Evolutionary conservation across 2,329 filamentous ascomycete species (phyloP), one percentile per base, ranked within the genome.

Genomic region (Aspergillus sclerotialis): DNA sequence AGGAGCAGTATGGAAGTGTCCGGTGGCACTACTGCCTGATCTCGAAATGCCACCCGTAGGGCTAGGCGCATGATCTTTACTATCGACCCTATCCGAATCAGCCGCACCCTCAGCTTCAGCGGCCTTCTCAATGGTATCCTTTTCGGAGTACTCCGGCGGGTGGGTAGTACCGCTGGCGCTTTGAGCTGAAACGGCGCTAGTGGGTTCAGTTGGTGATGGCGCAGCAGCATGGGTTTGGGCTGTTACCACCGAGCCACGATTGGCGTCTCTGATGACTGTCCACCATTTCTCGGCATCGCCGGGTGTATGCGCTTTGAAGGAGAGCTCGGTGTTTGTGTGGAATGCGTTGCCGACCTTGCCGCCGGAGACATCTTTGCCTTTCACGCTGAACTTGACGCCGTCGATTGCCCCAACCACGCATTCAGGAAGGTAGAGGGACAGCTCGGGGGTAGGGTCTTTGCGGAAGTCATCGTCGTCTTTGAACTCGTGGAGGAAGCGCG

Each of bases 401-500:
- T 72, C 79, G 18, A 78, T 61, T 14, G 68, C 73, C 38, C 88
- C 86, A 37, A 96, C 76, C 29, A 81, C 64, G 49, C 90, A 93
- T 50, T 98, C 92, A 8, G 92, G 89, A 1, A 98, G 78, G 62
- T 90, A 96, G 46, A 98, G 78, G 10, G 84, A 92, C 26, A 92
- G 70, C 58, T 98, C 90, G 0, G 92, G 90, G 37, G 75, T 72
- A 5, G 64, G 63, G n/a, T 66, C 61, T 28, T 50, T 71, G 37
- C 66, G 67, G 53, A 77, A 73, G 50, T 80, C 74, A 53, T 96
- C 90, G 56, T 85, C 83, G 53, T 93, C 88, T 66, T 94, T 94
- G 73, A 94, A 98, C 63, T 95, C 89, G 67, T 98, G 92, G 38
- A 98, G 67, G 65, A 82, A 98, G 53, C 85, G 87, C 37, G 84